These are phyloP conservation scores for Acanthochlamys bracteata DNA, from an alignment of 106 monocot genomes.

Conservation along the genomic window DNA sequence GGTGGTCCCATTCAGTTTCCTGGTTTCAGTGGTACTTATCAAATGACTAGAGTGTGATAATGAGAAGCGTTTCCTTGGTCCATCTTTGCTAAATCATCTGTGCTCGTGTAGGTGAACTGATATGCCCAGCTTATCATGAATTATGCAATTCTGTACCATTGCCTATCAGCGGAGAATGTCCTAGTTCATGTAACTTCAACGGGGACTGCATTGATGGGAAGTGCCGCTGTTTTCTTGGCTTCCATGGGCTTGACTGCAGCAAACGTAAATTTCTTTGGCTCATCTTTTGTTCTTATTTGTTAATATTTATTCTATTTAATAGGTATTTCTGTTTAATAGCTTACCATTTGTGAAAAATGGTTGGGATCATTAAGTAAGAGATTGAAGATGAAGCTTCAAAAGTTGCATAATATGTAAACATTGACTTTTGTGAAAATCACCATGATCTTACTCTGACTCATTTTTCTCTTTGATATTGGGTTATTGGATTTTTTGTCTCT, in stretches of 20 bases:
- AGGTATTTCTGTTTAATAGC: no score
- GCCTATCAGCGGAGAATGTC: conserved; percentile 54
- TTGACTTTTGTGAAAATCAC: no score
- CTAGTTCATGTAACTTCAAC: conserved; percentile 68
- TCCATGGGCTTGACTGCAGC: conserved; percentile 86
- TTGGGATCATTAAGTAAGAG: no score
- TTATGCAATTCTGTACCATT: conserved; percentile 44
- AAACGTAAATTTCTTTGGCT: conserved; percentile 37
- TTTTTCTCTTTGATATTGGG: not conserved
- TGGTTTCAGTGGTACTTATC: conserved; percentile 81
- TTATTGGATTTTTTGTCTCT: not conserved
- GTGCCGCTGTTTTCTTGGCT: conserved; percentile 90
- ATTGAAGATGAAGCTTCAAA: no score
- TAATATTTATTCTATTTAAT: no score
- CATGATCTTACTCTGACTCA: not conserved
- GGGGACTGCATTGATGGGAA: conserved; percentile 85
- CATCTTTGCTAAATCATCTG: not conserved
- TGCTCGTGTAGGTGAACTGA: conserved; percentile 69
- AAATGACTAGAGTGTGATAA: not conserved
- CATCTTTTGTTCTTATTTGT: not conserved
- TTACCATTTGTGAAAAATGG: no score
- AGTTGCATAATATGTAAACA: no score
- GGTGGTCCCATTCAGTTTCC: conserved; percentile 94
- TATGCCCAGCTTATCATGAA: conserved; percentile 95
- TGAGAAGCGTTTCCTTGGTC: not conserved